Evolutionary conservation across 768 basidiomycete genomes (phyloP).

Genomic region (Lactarius pseudohatsudake): DNA sequence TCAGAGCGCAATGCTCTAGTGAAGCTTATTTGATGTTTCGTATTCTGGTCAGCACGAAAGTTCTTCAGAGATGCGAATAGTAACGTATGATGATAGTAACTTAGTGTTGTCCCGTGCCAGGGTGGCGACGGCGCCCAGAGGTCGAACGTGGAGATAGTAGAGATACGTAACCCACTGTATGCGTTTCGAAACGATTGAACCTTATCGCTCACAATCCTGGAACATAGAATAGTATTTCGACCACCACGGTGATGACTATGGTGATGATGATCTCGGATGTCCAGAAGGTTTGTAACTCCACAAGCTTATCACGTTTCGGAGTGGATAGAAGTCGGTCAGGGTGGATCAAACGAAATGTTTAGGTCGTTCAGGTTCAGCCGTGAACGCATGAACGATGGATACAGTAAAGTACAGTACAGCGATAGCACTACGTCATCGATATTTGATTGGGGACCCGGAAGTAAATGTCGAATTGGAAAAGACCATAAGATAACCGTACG

Average conservation of each 20-base stretch:
- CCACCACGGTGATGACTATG: no score
- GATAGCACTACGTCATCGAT: background rate
- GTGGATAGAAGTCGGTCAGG: background rate
- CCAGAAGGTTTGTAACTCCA: background rate
- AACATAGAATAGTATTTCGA: background rate
- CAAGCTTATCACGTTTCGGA: background rate
- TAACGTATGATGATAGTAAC: background rate
- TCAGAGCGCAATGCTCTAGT: background rate
- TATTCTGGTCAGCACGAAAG: background rate
- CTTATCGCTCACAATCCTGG: background rate
- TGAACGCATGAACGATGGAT: background rate
- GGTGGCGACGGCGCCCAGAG: background rate
- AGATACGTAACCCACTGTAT: background rate
- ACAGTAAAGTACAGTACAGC: background rate
- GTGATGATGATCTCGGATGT: background rate
- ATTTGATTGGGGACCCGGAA: background rate
- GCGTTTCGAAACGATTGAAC: background rate
- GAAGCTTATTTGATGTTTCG: background rate
- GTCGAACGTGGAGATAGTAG: background rate
- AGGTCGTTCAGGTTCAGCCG: background rate
- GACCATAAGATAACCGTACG: background rate
- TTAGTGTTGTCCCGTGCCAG: no score
- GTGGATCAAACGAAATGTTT: background rate
- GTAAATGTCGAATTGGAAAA: background rate
- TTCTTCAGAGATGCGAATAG: background rate